Base-by-base conservation (phyloP, 257 asterid species). In the Solanum infundibuliforme region DNA sequence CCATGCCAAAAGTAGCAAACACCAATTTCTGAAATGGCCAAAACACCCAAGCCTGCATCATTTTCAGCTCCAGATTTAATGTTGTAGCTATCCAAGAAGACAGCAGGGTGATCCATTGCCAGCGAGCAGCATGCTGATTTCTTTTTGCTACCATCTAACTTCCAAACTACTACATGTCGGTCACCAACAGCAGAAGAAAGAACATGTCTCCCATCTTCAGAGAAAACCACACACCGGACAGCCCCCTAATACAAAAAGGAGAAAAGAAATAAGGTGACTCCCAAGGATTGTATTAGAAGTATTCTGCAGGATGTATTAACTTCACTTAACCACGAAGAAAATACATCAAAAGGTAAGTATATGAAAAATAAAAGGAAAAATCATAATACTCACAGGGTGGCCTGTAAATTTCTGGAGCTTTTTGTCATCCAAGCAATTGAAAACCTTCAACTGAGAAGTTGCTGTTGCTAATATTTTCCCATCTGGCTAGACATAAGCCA, bases 61-160 rank as follows among this genome's bases (percentile, higher is more conserved):
- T 93, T 94, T 89, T 38, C 87, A 87, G 91, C 91, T 87, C 85
- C 90, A 86, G 88, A 84, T 71, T 43, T 68, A 60, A 86, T 34
- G 82, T 87, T 88, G 89, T 86, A 93, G 93, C 94, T 87, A 87
- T 95, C 99, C 93, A 97, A 90, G 91, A 93, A 95, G 43, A 95
- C 91, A 86, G 99, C 96, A 38, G 99, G 98, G 88, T 97, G 98
- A 88, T 97, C 98, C 99, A 97, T 94, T 13, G 97, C 92, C 75
- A 95, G 98, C 68, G 90, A 88, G 79, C 92, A 90, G 77, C 91
- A 92, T 3, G 94, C 94, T n/a, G 98, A 90, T 90, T 94, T 91
- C 71, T 89, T 93, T 91, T 97, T 95, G 92, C 94, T 92, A 38
- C 98, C 93, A 85, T 91, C 96, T 72, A 95, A 87, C 90, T 89